Base-by-base conservation (phyloP, 2,329 filamentous ascomycete genomes). In the Aspergillus niger region DNA sequence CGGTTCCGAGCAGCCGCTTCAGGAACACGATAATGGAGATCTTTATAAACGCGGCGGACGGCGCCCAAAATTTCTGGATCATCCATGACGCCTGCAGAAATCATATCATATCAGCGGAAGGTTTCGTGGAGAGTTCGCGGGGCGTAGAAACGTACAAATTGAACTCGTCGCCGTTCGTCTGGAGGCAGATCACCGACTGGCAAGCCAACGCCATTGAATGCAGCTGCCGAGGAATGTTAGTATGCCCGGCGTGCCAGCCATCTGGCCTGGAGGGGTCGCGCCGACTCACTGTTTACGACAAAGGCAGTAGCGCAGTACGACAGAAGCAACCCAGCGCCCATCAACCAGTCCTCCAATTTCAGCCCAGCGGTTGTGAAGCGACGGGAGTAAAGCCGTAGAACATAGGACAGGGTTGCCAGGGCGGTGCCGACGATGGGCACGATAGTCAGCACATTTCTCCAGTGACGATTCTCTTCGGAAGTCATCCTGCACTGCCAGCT, bases 41-140 rank as follows among this genome's bases (percentile, higher is more conserved):
- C 51, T 64, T 64, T 26, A 60, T 51, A 32, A 64, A 62, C 15
- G 57, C 57, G 22, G 58, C 58, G 11, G 62, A 59, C 10, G 59
- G 57, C 3, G 59, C 59, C 62, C 62, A 64, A 39, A 64, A 64
- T 17, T 64, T 64, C 24, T 62, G 59, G 41, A 62, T 62, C 54
- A 62, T 62, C 62, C 62, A 64, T 1, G 59, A 64, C n/a, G 43
- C 57, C 60, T 63, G 17, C 15, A n/a, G 5, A 22, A 0, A 44
- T 44, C 41, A 20, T 10, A 6, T 10, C 2, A 17, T 0, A 13
- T 22, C 50, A 28, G 51, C 38, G 3, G 17, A 20, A 20, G 17
- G 8, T 24, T 28, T 8, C 15, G 39, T 8, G 5, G 15, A 26
- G 6, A 11, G 17, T 11, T 0, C 26, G 15, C 2, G 3, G 1